phyloP scores from a whole-genome alignment of 163 green algal species.

The Scenedesmus sp. region DNA sequence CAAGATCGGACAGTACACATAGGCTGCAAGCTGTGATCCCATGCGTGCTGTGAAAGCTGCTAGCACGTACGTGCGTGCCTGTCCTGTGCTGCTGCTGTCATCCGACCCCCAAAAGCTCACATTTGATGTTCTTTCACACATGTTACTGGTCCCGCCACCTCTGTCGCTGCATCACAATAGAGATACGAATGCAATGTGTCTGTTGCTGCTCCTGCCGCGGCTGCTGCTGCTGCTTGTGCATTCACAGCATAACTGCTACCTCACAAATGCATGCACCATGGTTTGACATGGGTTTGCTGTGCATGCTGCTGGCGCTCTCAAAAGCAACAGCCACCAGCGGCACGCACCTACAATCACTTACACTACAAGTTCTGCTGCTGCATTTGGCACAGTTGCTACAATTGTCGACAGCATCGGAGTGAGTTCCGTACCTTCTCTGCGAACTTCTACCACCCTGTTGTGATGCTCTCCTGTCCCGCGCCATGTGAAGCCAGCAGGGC shows the following conservation, averaged over 20 bases:
- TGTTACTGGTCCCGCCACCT: too few species aligned
- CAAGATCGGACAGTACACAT: too few species aligned
- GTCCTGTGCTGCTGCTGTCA: too few species aligned
- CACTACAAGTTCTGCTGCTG: not conserved
- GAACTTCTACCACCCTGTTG: constrained; percentile 78
- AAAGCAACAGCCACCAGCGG: not conserved
- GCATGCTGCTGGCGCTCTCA: not conserved
- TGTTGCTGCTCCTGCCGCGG: not conserved
- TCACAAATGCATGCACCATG: not conserved
- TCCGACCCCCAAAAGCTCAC: too few species aligned
- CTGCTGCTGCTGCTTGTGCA: not conserved
- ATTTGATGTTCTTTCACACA: too few species aligned
- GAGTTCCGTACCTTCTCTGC: constrained; percentile 63
- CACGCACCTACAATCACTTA: not conserved
- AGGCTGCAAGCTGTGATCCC: too few species aligned
- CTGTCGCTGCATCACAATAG: too few species aligned
- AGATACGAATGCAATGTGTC: too few species aligned
- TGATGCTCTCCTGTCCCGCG: constrained; percentile 61
- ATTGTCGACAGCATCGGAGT: not conserved
- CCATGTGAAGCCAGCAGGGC: constrained; percentile 73
- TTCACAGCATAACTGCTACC: not conserved
- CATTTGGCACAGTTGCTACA: not conserved
- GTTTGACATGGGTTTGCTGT: not conserved
- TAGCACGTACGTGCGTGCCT: too few species aligned
- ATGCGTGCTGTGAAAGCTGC: too few species aligned